Percentiles rank a stretch among this genome's conserved stretches.
Evolutionary conservation across 768 basidiomycete genomes (phyloP).

Genomic region (Hemileccinum impolitum): DNA sequence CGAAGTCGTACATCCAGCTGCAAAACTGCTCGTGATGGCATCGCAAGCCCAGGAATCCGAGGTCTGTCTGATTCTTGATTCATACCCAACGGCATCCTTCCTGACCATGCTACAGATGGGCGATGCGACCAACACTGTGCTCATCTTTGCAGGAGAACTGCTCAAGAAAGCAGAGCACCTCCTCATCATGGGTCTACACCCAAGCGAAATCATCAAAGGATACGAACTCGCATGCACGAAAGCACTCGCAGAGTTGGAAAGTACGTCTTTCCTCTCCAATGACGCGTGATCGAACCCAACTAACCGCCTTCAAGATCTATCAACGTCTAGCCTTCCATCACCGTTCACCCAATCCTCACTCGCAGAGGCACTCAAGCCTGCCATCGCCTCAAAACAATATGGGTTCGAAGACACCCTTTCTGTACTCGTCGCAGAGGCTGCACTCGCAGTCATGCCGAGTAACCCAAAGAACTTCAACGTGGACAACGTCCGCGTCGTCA

Average conservation of each 20-base stretch:
- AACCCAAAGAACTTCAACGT: slow-evolving; percentile 94
- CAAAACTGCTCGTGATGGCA: slow-evolving; percentile 98
- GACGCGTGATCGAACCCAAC: slow-evolving; percentile 9
- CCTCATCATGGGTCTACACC: slow-evolving; percentile 94
- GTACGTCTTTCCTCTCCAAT: slow-evolving; percentile 46
- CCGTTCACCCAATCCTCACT: slow-evolving; percentile 72
- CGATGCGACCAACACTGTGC: slow-evolving; percentile 91
- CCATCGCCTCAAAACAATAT: slow-evolving; percentile 97
- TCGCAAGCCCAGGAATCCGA: slow-evolving; percentile 95
- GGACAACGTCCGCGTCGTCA: slow-evolving; percentile 96
- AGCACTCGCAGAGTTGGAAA: slow-evolving; percentile 83
- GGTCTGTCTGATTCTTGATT: slow-evolving; percentile 42
- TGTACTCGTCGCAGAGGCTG: slow-evolving; percentile 87
- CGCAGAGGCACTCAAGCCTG: slow-evolving; percentile 75
- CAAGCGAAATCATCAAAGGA: slow-evolving; percentile 91
- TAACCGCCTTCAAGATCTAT: slow-evolving; percentile 50
- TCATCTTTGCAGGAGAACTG: slow-evolving; percentile 94
- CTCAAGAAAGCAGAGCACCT: slow-evolving; percentile 91
- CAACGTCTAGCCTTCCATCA: slow-evolving; percentile 63
- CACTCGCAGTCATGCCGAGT: slow-evolving; percentile 84
- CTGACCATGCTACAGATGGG: slow-evolving; percentile 67
- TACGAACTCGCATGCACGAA: slow-evolving; percentile 89
- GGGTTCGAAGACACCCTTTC: slow-evolving; percentile 85
- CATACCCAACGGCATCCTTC: neutral
- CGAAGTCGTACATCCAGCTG: slow-evolving; percentile 98